Conservation (phyloP, 495 filamentous ascomycete species). For the Trichoderma virens region DNA sequence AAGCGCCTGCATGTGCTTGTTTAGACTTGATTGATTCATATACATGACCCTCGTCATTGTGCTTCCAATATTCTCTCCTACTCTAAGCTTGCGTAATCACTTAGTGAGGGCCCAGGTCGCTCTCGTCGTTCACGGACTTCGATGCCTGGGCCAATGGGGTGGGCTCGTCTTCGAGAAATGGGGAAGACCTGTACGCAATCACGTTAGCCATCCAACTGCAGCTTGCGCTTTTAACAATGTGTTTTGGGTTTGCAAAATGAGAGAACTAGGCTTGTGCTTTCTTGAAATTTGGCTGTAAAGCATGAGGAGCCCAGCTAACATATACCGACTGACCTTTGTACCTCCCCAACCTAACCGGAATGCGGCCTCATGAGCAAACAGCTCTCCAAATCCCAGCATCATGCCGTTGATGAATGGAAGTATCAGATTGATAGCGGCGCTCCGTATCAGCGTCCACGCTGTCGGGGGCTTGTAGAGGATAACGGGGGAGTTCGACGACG, state of each 20-base stretch:
- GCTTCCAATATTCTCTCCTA: conserved; percentile 18
- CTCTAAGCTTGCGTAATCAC: conserved; percentile 45
- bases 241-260: neutral
- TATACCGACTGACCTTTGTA: conserved; percentile 83
- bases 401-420: conserved; percentile 95
- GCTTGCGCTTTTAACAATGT: too few relatives aligned
- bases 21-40: conserved; percentile 17
- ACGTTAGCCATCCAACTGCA: neutral
- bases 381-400: conserved; percentile 96
- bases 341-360: conserved; percentile 87
- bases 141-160: conserved; percentile 46
- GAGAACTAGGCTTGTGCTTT: neutral
- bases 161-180: conserved; percentile 30
- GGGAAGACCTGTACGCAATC: conserved; percentile 39
- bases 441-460: conserved; percentile 72
- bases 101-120: conserved; percentile 26
- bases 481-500: conserved; percentile 63
- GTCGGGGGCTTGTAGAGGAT: conserved; percentile 88
- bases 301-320: too few relatives aligned
- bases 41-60: conserved; percentile 2
- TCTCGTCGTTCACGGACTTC: conserved; percentile 36
- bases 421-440: conserved; percentile 88
- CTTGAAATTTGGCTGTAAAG: neutral
- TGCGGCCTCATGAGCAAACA: conserved; percentile 91
- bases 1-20: neutral